phyloP scores from a whole-genome alignment of 352 stramenopile genomes.

The Pythium sukuiense region DNA sequence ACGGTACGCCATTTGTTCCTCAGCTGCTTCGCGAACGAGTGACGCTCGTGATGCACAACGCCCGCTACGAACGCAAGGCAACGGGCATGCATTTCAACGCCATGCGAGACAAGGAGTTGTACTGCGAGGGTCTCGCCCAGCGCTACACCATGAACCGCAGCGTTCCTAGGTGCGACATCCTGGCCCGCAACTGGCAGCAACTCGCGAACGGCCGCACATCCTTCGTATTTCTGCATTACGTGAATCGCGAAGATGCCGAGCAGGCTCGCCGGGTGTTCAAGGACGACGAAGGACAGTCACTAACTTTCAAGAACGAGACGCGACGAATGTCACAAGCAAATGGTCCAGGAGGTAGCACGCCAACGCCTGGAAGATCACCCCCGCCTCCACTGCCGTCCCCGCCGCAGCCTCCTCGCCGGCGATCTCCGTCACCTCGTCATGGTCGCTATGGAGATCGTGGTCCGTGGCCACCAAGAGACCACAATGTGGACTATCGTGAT shows the following conservation, averaged over 20 bases:
- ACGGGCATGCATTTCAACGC: conserved; percentile 32
- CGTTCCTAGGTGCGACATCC: conserved; percentile 30
- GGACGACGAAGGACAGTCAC: conserved; percentile 23
- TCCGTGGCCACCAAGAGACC: conserved; percentile 7
- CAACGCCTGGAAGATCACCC: conserved; percentile 2
- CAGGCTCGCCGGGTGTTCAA: conserved; percentile 18
- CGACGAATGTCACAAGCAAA: conserved; percentile 5
- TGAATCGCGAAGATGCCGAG: conserved; percentile 32
- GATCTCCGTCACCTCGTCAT: conserved; percentile 21
- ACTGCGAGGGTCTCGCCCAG: conserved; percentile 15
- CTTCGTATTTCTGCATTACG: conserved; percentile 33
- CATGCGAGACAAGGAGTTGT: conserved; percentile 32
- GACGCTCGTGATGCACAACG: conserved; percentile 28
- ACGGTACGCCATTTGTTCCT: conserved; percentile 31
- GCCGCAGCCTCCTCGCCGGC: conserved; percentile 15
- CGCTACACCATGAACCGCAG: conserved; percentile 33
- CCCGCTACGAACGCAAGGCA: conserved; percentile 27
- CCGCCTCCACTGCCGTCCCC: conserved; percentile 11
- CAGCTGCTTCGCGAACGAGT: conserved; percentile 24
- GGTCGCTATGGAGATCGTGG: conserved; percentile 4
- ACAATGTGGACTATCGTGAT: conserved; percentile 4
- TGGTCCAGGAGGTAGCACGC: not conserved
- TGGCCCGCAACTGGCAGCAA: conserved; percentile 27
- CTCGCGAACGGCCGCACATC: conserved; percentile 21
- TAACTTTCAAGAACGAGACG: conserved; percentile 25